Conservation (phyloP, 441 rosid species). For the Jatropha multifida region DNA sequence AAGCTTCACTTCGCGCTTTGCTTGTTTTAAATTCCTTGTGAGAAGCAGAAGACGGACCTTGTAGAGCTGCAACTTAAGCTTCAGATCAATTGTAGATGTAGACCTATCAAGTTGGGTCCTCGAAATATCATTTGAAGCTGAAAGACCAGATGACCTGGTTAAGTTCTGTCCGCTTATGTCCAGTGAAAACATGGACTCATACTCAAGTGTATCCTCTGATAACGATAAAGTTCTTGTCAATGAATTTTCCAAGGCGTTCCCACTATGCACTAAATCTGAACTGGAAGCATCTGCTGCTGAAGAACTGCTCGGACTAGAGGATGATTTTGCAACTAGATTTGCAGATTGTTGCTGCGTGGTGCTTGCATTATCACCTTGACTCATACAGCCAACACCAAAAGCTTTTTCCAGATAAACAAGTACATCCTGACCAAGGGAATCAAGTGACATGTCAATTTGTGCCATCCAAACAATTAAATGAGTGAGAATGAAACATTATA, state of each 20-base stretch:
- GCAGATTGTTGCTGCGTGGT: conserved; percentile 54
- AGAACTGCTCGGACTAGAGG: conserved; percentile 59
- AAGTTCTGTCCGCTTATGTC: conserved; percentile 72
- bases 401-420: conserved; percentile 72
- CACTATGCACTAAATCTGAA: conserved; percentile 51
- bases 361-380: conserved; percentile 70
- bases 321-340: conserved; percentile 56
- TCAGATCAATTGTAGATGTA: conserved; percentile 62
- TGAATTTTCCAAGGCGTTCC: conserved; percentile 62
- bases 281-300: conserved; percentile 53
- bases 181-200: conserved; percentile 67
- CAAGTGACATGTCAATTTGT: neutral
- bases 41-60: conserved; percentile 85
- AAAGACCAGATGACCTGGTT: conserved; percentile 47
- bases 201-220: conserved; percentile 80
- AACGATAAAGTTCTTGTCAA: conserved; percentile 67
- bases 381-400: conserved; percentile 56
- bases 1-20: conserved; percentile 97
- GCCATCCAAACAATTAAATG: conserved; percentile 8
- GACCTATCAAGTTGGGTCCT: conserved; percentile 58
- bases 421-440: conserved; percentile 58
- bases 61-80: conserved; percentile 92
- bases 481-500: neutral
- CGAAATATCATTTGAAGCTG: conserved; percentile 55
- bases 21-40: conserved; percentile 85